These are phyloP conservation scores for Blastobotrys serpentis DNA, from an alignment of 1,139 yeast genomes.

Conservation along the genomic window DNA sequence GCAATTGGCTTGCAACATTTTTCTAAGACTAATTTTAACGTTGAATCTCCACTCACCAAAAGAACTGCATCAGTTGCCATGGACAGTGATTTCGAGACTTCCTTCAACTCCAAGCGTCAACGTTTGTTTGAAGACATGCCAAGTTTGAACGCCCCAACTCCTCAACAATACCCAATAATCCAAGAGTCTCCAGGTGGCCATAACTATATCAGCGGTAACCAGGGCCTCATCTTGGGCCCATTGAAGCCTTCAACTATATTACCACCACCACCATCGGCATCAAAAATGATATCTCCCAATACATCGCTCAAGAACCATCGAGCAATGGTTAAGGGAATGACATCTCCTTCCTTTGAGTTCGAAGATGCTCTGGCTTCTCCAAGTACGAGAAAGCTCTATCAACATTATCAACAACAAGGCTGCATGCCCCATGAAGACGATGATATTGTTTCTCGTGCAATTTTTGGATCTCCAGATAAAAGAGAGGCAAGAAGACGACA, in stretches of 20 bases:
- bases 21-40: conserved; percentile 14
- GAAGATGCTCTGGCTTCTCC: conserved; percentile 25
- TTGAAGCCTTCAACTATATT: conserved; percentile 21
- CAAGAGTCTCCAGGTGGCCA: conserved; percentile 18
- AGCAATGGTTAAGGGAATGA: conserved; percentile 40
- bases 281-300: conserved; percentile 28
- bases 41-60: conserved; percentile 25
- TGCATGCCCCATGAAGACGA: conserved; percentile 51
- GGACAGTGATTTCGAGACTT: conserved; percentile 10
- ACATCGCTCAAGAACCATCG: conserved; percentile 33
- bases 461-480: conserved; percentile 43
- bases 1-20: conserved; percentile 40
- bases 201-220: conserved; percentile 16
- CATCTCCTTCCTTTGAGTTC: conserved; percentile 35
- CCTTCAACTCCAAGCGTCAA: neutral
- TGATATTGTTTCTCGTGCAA: conserved; percentile 48
- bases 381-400: conserved; percentile 43
- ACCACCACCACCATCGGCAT: conserved; percentile 19
- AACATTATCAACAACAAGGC: neutral
- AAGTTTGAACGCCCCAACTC: conserved; percentile 13
- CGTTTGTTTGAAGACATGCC: conserved; percentile 19
- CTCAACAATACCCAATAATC: conserved; percentile 14
- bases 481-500: conserved; percentile 36
- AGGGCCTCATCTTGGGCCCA: conserved; percentile 20
- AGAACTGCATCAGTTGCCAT: conserved; percentile 10